A percentile compares a stretch with the other conserved stretches of the same genome.
These are phyloP conservation scores for Breynia disticha DNA, from an alignment of 441 rosid genomes.

Conservation along the genomic window DNA sequence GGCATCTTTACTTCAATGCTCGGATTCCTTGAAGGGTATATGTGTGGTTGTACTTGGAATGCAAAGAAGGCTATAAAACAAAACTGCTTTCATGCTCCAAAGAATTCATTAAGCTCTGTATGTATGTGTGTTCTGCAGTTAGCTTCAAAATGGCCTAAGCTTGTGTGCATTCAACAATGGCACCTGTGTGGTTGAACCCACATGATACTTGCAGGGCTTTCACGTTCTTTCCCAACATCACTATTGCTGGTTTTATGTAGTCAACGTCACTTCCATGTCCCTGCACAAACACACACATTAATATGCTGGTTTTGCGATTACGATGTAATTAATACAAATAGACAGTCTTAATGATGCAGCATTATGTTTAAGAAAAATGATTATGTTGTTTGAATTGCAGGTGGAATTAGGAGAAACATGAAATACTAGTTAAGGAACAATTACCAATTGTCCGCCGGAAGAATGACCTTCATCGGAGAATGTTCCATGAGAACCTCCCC, in stretches of 20 bases:
- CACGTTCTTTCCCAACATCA: conserved; percentile 38
- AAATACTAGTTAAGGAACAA: neutral
- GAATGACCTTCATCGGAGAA: conserved; percentile 80
- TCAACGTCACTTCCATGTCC: conserved; percentile 95
- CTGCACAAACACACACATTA: conserved; percentile 22
- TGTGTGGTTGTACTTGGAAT: too few species aligned
- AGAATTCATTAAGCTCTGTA: too few species aligned
- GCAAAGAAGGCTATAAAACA: too few species aligned
- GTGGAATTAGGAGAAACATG: neutral
- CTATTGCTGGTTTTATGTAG: conserved; percentile 43
- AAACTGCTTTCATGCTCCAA: too few species aligned
- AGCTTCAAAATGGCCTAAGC: neutral
- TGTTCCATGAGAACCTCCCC: conserved; percentile 93
- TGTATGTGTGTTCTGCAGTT: too few species aligned
- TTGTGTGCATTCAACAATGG: conserved; percentile 37
- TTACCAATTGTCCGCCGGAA: conserved; percentile 87
- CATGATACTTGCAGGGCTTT: conserved; percentile 73
- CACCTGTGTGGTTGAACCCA: conserved; percentile 94
- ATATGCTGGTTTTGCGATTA: too few species aligned
- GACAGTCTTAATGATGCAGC: too few species aligned
- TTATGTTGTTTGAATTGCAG: neutral
- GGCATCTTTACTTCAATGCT: too few species aligned
- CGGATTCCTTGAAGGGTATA: too few species aligned
- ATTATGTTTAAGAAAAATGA: neutral
- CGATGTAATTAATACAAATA: too few species aligned